Conservation (phyloP, 2,329 filamentous ascomycete species). For the Microcera coccophila region DNA sequence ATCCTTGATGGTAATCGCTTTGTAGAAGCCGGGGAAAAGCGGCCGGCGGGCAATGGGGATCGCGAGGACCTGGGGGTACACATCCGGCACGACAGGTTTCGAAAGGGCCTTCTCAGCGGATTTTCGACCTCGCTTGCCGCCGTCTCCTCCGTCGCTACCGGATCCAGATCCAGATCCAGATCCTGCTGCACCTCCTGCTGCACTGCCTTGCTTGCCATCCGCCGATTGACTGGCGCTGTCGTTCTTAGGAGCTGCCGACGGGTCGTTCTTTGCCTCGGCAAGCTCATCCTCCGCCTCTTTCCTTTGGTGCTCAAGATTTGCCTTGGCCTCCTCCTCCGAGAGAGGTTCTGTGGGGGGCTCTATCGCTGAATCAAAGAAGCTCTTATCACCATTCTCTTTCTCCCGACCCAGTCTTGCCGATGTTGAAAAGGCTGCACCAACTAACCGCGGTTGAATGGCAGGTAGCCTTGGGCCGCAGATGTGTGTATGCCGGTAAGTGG, state of each 20-base stretch:
- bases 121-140: conserved; percentile 69
- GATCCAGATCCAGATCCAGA: conserved; percentile 46
- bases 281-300: conserved; percentile 42
- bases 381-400: conserved; percentile 38
- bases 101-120: conserved; percentile 70
- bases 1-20: conserved; percentile 94
- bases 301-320: conserved; percentile 47
- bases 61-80: conserved; percentile 96
- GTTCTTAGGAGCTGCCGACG: conserved; percentile 44
- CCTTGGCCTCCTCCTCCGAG: conserved; percentile 51
- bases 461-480: conserved; percentile 33
- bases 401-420: conserved; percentile 33
- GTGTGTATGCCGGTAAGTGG: conserved; percentile 27
- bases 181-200: conserved; percentile 50
- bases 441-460: conserved; percentile 24
- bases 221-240: conserved; percentile 34
- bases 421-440: conserved; percentile 36
- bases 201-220: conserved; percentile 56
- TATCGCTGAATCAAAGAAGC: conserved; percentile 49
- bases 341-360: conserved; percentile 43
- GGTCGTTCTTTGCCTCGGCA: conserved; percentile 44
- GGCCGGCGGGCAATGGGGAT: conserved; percentile 93
- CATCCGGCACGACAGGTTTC: conserved; percentile 86
- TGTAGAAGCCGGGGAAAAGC: conserved; percentile 96
- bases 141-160: conserved; percentile 55